These are phyloP conservation scores for Colletotrichum sp. DNA, from an alignment of 2,329 filamentous ascomycete species.

Conservation along the genomic window DNA sequence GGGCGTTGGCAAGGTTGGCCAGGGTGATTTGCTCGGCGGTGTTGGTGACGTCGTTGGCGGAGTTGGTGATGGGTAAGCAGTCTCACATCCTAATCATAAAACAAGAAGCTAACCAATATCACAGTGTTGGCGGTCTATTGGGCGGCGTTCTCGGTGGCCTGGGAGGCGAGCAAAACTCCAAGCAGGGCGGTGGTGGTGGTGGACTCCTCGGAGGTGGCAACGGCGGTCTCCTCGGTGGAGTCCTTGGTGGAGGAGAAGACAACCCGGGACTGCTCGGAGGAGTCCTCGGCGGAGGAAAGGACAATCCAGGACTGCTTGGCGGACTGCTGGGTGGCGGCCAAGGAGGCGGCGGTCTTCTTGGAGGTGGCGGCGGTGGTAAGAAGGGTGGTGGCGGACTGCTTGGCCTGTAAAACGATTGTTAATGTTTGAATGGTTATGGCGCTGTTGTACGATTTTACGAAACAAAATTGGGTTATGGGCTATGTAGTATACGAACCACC, in stretches of 20 bases:
- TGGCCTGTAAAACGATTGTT: neutral
- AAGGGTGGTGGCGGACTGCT: neutral
- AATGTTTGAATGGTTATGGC: accelerated
- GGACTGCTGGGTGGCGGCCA: neutral
- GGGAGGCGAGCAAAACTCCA: neutral
- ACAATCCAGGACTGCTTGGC: neutral
- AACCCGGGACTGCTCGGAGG: neutral
- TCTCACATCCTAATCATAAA: no score
- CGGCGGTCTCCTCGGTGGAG: neutral
- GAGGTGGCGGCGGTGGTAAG: neutral
- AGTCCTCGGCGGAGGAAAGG: neutral
- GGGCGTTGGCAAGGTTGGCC: conserved; percentile 11
- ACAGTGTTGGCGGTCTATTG: conserved; percentile 4
- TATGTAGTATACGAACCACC: neutral
- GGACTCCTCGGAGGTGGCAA: conserved; percentile 2
- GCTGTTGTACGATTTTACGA: neutral
- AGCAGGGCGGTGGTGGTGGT: neutral
- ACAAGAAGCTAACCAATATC: no score
- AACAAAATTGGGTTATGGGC: neutral
- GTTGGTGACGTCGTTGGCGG: conserved; percentile 15
- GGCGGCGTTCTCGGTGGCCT: conserved; percentile 6
- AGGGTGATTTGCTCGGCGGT: conserved; percentile 5
- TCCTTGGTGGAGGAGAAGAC: neutral
- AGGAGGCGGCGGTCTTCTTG: neutral
- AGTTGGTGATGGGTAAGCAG: conserved; percentile 13